Percentiles rank a stretch among this genome's conserved stretches.
Evolutionary conservation across 2,329 filamentous ascomycete genomes (phyloP).

Genomic region (Fusarium mangiferae): DNA sequence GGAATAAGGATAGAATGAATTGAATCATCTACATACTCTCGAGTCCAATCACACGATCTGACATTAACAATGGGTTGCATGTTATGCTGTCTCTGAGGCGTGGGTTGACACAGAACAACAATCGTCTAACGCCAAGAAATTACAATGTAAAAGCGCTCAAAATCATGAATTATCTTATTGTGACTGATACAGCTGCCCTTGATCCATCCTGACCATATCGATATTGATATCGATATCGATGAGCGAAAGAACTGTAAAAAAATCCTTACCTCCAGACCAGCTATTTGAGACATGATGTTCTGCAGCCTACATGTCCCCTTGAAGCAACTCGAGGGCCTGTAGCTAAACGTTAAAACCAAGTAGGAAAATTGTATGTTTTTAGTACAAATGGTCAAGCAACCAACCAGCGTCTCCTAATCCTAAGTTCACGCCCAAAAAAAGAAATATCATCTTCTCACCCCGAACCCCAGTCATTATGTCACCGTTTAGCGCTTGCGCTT

Average conservation of each 20-base stretch:
- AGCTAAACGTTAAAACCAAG: slow-evolving; percentile 16
- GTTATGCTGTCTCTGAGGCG: not conserved
- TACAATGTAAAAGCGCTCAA: slow-evolving; percentile 13
- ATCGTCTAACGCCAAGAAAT: not conserved
- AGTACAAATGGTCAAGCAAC: slow-evolving; percentile 28
- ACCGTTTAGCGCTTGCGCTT: slow-evolving; percentile 51
- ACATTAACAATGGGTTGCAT: not conserved
- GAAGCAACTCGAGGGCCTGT: not conserved
- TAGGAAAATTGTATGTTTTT: slow-evolving; percentile 26
- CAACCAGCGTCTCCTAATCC: slow-evolving; percentile 7
- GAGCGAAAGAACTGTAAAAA: slow-evolving; percentile 2
- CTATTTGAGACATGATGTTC: slow-evolving; percentile 1
- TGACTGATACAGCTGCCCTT: slow-evolving; percentile 22
- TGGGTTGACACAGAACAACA: not conserved
- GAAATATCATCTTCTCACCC: slow-evolving; percentile 1
- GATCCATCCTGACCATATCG: slow-evolving; percentile 17
- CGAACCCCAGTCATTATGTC: not conserved
- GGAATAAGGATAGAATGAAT: slow-evolving; percentile 41
- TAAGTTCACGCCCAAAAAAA: not conserved
- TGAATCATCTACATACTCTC: slow-evolving; percentile 1
- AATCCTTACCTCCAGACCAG: not conserved
- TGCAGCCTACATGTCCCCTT: not conserved
- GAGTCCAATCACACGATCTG: not conserved
- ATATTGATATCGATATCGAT: slow-evolving; percentile 1
- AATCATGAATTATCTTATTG: slow-evolving; percentile 36